These are phyloP conservation scores for Suillus subalutaceus DNA, from an alignment of 768 basidiomycete genomes.

Conservation along the genomic window DNA sequence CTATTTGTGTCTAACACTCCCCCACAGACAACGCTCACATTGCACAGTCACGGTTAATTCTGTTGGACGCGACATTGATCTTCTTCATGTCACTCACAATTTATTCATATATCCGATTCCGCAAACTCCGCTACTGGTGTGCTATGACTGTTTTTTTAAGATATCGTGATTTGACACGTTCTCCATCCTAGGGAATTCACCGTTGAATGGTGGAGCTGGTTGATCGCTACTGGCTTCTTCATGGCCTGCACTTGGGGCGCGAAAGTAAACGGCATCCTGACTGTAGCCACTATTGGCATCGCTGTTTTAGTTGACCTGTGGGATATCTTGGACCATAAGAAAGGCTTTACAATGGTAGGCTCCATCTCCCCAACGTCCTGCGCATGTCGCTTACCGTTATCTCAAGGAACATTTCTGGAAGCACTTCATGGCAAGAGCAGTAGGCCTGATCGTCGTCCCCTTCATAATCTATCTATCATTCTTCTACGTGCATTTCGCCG, in stretches of 20 bases:
- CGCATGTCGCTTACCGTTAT: neutral
- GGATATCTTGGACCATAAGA: conserved; percentile 86
- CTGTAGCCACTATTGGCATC: conserved; percentile 84
- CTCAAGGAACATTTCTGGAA: conserved; percentile 82
- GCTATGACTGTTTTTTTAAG: conserved; percentile 26
- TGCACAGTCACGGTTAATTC: conserved; percentile 93
- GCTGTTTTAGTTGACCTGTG: conserved; percentile 94
- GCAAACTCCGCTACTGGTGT: conserved; percentile 88
- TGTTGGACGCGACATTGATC: conserved; percentile 91
- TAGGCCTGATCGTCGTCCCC: conserved; percentile 88
- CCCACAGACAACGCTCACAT: conserved; percentile 90
- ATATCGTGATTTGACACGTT: conserved; percentile 11
- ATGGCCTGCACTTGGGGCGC: conserved; percentile 97
- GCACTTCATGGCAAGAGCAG: conserved; percentile 84
- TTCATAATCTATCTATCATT: conserved; percentile 89
- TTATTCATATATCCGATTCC: conserved; percentile 91
- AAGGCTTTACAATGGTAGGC: conserved; percentile 76
- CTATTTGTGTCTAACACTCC: conserved; percentile 11
- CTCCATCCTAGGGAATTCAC: conserved; percentile 72
- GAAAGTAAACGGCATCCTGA: conserved; percentile 96
- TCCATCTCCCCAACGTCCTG: neutral
- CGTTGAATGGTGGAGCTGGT: conserved; percentile 93
- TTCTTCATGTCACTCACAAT: conserved; percentile 96
- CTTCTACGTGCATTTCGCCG: conserved; percentile 93
- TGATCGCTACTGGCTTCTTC: conserved; percentile 85